Evolutionary conservation across 208 protist species (phyloP).

Genomic region (Borovskyia barvae): DNA sequence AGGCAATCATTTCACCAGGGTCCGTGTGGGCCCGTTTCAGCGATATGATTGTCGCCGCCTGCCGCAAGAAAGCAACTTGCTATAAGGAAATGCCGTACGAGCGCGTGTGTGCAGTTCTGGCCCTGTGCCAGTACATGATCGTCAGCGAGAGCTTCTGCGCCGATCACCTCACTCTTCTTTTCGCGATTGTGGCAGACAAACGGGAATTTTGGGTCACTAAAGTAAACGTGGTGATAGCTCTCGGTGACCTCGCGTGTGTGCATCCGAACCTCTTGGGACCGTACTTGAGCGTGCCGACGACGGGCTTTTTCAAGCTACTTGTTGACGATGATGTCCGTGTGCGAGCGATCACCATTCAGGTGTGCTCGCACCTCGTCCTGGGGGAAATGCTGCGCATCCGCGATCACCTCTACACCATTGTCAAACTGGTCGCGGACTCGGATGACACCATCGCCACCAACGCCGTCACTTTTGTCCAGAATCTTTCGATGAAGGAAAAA

Average conservation of each 20-base stretch:
- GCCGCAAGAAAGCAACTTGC: conserved; percentile 41
- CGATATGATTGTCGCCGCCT: conserved; percentile 50
- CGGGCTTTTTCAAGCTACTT: conserved; percentile 85
- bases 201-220: conserved; percentile 86
- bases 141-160: conserved; percentile 74
- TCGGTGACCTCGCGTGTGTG: conserved; percentile 87
- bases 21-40: conserved; percentile 74
- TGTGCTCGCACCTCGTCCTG: conserved; percentile 89
- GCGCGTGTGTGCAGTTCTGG: conserved; percentile 80
- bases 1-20: conserved; percentile 65
- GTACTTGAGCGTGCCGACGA: conserved; percentile 68
- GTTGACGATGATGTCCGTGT: conserved; percentile 85
- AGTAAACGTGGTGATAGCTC: conserved; percentile 84
- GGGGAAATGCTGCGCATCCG: conserved; percentile 89
- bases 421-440: conserved; percentile 86
- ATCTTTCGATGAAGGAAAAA: conserved; percentile 87
- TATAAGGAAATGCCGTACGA: conserved; percentile 44
- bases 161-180: conserved; percentile 73
- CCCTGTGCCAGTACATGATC: conserved; percentile 86
- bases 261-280: conserved; percentile 85
- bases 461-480: conserved; percentile 87
- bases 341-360: conserved; percentile 87
- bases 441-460: conserved; percentile 83
- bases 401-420: conserved; percentile 84
- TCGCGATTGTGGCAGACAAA: conserved; percentile 70